Evolutionary conservation across 1,284 basidiomycete genomes (phyloP).

Genomic region (Ustilago tritici): DNA sequence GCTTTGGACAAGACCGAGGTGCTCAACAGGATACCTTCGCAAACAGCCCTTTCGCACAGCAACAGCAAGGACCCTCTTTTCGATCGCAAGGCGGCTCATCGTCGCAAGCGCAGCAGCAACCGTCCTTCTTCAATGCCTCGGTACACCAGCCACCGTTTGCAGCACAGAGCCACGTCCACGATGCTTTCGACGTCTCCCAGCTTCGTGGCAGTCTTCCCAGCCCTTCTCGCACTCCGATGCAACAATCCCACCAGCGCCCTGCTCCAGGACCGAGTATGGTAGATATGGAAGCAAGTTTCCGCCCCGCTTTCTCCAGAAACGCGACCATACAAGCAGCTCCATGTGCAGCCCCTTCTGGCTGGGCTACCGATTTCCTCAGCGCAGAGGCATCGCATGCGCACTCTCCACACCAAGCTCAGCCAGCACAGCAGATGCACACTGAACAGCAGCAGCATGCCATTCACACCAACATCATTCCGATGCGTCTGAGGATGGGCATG

Average conservation of each 20-base stretch:
- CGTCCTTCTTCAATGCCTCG: constrained; percentile 46
- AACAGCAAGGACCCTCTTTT: constrained; percentile 25
- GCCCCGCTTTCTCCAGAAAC: constrained; percentile 31
- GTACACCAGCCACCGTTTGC: constrained; percentile 24
- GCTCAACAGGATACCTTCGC: constrained; percentile 57
- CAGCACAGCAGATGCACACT: constrained; percentile 27
- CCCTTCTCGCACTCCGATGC: constrained; percentile 32
- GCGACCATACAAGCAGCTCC: constrained; percentile 11
- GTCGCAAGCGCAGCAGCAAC: constrained; percentile 36
- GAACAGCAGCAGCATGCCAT: constrained; percentile 24
- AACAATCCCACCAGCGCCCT: constrained; percentile 22
- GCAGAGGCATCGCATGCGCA: constrained; percentile 26
- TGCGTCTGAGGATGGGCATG: constrained; percentile 36
- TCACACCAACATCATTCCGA: constrained; percentile 39
- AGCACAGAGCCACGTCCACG: constrained; percentile 21
- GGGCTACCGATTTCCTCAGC: constrained; percentile 58
- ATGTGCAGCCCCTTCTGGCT: constrained; percentile 34
- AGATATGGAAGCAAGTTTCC: constrained; percentile 50
- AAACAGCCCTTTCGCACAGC: constrained; percentile 9
- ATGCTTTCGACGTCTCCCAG: constrained; percentile 57
- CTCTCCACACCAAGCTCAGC: constrained; percentile 13
- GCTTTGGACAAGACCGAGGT: constrained; percentile 64
- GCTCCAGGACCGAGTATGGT: constrained; percentile 23
- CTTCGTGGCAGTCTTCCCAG: constrained; percentile 52
- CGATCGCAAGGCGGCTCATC: constrained; percentile 27